phyloP scores from a whole-genome alignment of 2,329 filamentous ascomycete species.

The Lasiodiplodia gonubiensis region DNA sequence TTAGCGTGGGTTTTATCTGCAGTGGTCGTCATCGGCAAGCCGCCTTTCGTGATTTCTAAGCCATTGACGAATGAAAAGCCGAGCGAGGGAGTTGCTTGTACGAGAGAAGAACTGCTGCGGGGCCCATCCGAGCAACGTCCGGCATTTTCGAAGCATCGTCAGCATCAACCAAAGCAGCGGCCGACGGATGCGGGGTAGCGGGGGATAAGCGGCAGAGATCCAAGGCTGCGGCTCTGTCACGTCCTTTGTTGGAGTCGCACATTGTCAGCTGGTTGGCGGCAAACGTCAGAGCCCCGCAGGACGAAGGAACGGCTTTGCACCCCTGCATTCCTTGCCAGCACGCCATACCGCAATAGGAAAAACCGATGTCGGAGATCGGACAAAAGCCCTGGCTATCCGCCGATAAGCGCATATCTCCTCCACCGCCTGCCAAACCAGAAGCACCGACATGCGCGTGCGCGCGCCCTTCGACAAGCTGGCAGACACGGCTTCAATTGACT shows the following conservation, averaged over 20 bases:
- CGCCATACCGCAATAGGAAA: slow-evolving; percentile 20
- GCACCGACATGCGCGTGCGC: neutral
- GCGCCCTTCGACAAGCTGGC: slow-evolving; percentile 2
- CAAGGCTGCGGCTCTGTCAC: neutral
- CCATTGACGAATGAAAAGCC: neutral
- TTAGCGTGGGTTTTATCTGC: neutral
- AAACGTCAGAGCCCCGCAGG: neutral
- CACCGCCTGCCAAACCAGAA: neutral
- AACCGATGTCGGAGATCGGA: slow-evolving; percentile 19
- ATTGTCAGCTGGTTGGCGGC: neutral
- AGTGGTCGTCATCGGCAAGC: neutral
- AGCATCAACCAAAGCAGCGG: neutral
- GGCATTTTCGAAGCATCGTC: neutral
- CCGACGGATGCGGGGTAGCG: neutral
- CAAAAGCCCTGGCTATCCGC: slow-evolving; percentile 18
- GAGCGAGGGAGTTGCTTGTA: neutral
- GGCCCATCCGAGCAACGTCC: neutral
- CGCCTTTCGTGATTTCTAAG: neutral
- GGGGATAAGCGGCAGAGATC: neutral
- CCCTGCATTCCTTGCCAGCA: neutral
- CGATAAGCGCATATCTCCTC: slow-evolving; percentile 25
- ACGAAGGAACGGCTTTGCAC: neutral
- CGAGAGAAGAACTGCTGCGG: neutral
- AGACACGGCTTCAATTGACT: neutral
- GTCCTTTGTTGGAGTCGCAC: neutral